Conservation (phyloP, 495 filamentous ascomycete species). For the Letharia lupina region DNA sequence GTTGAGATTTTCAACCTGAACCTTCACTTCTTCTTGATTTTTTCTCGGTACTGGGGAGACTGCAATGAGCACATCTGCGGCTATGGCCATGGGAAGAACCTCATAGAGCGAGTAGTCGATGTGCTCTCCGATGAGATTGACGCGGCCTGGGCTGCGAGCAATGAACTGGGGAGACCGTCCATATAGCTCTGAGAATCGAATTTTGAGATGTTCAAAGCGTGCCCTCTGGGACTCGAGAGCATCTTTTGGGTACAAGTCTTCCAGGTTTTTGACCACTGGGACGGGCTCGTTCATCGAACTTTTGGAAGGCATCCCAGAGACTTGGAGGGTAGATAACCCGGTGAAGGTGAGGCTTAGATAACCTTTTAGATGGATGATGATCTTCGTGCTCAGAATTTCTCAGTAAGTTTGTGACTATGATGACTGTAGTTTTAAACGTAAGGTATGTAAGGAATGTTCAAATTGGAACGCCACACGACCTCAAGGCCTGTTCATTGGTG, state of each 20-base stretch:
- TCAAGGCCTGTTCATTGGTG: background rate
- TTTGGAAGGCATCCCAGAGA: slow-evolving; percentile 2
- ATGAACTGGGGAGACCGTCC: slow-evolving; percentile 66
- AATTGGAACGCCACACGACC: background rate
- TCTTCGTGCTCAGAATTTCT: background rate
- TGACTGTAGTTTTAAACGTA: background rate
- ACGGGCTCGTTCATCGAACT: slow-evolving; percentile 48
- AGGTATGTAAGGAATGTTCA: background rate
- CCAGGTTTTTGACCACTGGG: slow-evolving; percentile 49
- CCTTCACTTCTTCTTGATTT: slow-evolving; percentile 33
- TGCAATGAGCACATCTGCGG: slow-evolving; percentile 80
- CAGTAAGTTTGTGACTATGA: background rate
- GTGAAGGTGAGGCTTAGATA: background rate
- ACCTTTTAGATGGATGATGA: background rate
- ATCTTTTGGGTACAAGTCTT: slow-evolving; percentile 61
- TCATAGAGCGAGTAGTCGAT: slow-evolving; percentile 98
- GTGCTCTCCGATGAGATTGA: slow-evolving; percentile 98
- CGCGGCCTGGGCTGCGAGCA: slow-evolving; percentile 80
- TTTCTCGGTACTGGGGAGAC: slow-evolving; percentile 35
- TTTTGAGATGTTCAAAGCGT: slow-evolving; percentile 65
- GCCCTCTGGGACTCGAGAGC: slow-evolving; percentile 45
- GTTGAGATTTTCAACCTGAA: slow-evolving; percentile 72
- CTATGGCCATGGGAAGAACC: slow-evolving; percentile 91
- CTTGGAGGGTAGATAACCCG: slow-evolving; percentile 17
- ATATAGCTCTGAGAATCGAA: slow-evolving; percentile 66